These are phyloP conservation scores for Linnemannia hyalina DNA, from an alignment of 192 early-diverging fungal species.

Conservation along the genomic window DNA sequence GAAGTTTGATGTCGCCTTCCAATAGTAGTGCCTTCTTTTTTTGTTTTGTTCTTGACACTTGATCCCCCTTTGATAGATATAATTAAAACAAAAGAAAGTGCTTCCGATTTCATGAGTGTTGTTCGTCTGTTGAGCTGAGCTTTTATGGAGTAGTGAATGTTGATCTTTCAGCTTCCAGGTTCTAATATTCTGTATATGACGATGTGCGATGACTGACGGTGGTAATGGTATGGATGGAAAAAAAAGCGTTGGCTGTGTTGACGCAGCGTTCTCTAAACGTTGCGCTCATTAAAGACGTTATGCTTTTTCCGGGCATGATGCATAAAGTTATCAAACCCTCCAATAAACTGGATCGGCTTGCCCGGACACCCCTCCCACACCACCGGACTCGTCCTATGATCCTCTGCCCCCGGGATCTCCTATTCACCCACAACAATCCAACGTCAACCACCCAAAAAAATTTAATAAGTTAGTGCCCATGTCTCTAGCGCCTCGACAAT, in stretches of 20 bases:
- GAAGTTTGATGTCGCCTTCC: constrained; percentile 78
- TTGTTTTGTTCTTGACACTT: constrained; percentile 3
- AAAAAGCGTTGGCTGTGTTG: too few species aligned
- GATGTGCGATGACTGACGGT: background rate
- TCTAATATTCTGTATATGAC: background rate
- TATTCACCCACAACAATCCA: background rate
- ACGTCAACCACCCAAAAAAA: background rate
- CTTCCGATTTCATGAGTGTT: background rate
- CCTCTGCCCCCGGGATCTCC: constrained; percentile 44
- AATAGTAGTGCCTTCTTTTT: constrained; percentile 55
- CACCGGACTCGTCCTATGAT: constrained; percentile 50
- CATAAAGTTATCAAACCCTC: constrained; percentile 48
- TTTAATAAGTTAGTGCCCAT: background rate
- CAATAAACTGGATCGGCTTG: constrained; percentile 38
- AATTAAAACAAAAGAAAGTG: background rate
- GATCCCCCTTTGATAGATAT: background rate
- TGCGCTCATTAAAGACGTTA: constrained; percentile 21
- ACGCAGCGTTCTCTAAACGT: constrained; percentile 9
- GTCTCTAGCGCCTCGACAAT: background rate
- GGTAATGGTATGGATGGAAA: too few species aligned
- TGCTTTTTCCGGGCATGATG: constrained; percentile 31
- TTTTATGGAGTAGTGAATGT: background rate
- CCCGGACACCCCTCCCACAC: constrained; percentile 49
- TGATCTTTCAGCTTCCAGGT: background rate
- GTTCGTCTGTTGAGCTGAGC: background rate